phyloP scores from a whole-genome alignment of 2,329 filamentous ascomycete genomes.

The Metarhizium rileyi region DNA sequence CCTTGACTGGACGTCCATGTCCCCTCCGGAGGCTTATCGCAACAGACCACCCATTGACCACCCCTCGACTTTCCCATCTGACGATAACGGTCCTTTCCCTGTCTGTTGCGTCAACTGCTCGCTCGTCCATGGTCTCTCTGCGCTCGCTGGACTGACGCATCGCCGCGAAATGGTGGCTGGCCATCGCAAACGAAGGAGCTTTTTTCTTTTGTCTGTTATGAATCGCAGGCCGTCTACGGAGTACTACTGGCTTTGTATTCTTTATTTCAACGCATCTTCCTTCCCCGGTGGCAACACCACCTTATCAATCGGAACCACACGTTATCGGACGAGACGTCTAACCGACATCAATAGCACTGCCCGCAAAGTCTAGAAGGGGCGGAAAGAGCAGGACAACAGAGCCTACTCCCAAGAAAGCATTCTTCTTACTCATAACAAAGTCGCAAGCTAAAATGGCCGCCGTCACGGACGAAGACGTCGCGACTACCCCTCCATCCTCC shows the following conservation, averaged over 20 bases:
- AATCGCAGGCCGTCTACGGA: neutral
- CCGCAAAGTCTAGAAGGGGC: neutral
- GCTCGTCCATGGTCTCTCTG: neutral
- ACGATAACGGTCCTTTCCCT: neutral
- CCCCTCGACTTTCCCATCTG: neutral
- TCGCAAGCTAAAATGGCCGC: neutral
- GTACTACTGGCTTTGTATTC: too few species aligned
- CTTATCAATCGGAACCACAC: neutral
- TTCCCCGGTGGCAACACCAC: neutral
- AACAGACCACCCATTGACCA: slow-evolving; percentile 4
- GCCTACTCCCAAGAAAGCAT: too few species aligned
- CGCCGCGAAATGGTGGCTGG: slow-evolving; percentile 3
- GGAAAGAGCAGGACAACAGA: neutral
- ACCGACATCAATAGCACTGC: neutral
- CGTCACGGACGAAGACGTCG: slow-evolving; percentile 8
- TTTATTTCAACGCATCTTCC: neutral
- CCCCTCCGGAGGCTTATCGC: slow-evolving; percentile 3
- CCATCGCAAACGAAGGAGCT: neutral
- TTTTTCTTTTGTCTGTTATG: neutral
- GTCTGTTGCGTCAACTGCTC: neutral
- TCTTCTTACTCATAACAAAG: neutral
- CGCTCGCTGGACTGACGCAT: slow-evolving; percentile 6
- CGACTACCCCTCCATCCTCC: slow-evolving; percentile 12
- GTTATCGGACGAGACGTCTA: neutral
- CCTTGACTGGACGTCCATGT: neutral